Base-by-base conservation (phyloP, 805 yeast genomes). In the Ogataea nakhonphanomensis region DNA sequence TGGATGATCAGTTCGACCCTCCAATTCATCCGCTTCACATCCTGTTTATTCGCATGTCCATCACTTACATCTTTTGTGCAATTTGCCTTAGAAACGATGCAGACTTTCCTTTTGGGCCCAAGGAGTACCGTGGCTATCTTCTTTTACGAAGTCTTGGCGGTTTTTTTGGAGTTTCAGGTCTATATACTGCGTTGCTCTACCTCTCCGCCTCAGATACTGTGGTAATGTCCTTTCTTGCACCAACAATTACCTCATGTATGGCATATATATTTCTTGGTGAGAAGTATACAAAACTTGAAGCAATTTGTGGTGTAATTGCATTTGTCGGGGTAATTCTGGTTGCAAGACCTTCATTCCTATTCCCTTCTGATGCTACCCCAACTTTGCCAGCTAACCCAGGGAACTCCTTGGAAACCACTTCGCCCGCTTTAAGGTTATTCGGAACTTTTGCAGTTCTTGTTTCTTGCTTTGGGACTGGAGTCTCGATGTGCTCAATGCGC, bases 1-100 rank as follows among this genome's bases (percentile, higher is more conserved):
- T 84, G 1, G 85, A 81, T 49, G 66, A 73, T 12, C 78, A 71
- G 39, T 75, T 79, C 39, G 68, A 67, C 8, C 67, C 65, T 12
- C 84, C 86, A 5, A 73, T 87, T 49, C 80, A 82, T 54, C 95
- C 95, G 1, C 61, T 84, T 24, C 95, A 88, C 60, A 83, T 89
- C 39, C 66, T 89, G 28, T 74, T 86, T 48, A 79, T 76, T 3
- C 72, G 97, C 41, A 88, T 87, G 96, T 39, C 64, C 15, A 73
- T 87, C 43, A 90, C 96, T 0, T 74, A 77, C 43, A 34, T 67
- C 0, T 74, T 79, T 13, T 80, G 91, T 44, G 52, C 76, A 23
- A 37, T 64, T 1, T 60, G 59, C 37, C 38, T 48, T 17, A 41
- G 47, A 11, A 66, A 67, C 43, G 77, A 79, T 8, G 76, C 74